Base-by-base conservation (phyloP, 2,329 filamentous ascomycete species). In the Ophiostoma sp. region DNA sequence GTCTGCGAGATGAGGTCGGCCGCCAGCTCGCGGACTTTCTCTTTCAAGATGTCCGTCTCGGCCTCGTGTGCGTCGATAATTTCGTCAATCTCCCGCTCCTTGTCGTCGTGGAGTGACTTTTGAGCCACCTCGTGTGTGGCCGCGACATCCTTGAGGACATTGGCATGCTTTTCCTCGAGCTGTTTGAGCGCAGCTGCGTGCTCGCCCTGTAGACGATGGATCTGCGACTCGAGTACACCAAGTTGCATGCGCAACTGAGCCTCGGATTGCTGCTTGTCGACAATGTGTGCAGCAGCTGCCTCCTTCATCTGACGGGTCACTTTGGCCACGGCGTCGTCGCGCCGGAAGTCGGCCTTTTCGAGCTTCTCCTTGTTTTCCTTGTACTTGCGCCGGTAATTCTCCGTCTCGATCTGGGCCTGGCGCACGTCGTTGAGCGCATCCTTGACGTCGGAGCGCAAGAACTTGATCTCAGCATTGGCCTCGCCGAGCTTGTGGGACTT, bases 1-100 rank as follows among this genome's bases (percentile, higher is more conserved):
- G 75, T 74, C 61, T 76, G 76, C 31, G 77, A 76, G 31, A 78
- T 74, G n/a, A 78, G 71, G 12, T 76, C 77, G 39, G 74, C 69
- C 39, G 74, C 72, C 19, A 78, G 71, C 7, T 74, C 74, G 42
- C 45, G 70, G 42, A 78, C 50, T 39, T 74, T 75, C 1, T 75
- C 70, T 17, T 61, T 55, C 11, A 77, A 69, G 12, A 57, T 28
- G 5, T 48, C 36, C 5, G 68, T 15, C 50, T 74, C 73, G n/a
- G 19, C 64, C 9, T 75, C 74, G 73, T 73, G 45, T 36, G 63
- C 55, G 31, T 70, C 69, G 52, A 73, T 68, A 2, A 75, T 52
- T 31, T 70, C 63, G 48, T 72, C 63, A 45, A 75, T 68, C 45
- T 70, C 57, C 17, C 48, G 59, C 64, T 75, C 69, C 7, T 72